phyloP scores from a whole-genome alignment of 768 basidiomycete species.

The Boletales sp. region DNA sequence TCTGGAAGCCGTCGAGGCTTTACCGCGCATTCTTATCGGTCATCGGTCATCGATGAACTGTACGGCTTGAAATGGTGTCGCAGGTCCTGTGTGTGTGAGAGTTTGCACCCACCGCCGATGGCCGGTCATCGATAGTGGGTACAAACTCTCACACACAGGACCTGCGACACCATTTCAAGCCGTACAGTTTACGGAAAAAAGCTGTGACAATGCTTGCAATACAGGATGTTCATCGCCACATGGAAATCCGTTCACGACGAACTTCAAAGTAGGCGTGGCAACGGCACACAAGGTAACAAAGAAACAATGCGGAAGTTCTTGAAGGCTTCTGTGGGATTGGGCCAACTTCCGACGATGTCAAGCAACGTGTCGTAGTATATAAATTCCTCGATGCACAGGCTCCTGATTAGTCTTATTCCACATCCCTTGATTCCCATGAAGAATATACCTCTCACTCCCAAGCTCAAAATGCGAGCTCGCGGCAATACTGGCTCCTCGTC shows the following conservation, averaged over 20 bases:
- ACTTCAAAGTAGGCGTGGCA: not conserved
- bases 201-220: not conserved
- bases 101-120: not conserved
- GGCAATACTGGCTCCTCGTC: not conserved
- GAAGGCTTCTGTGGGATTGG: too few species aligned
- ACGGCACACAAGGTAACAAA: conserved; percentile 1
- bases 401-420: not conserved
- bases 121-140: too few species aligned
- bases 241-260: too few species aligned
- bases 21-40: too few species aligned
- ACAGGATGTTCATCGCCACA: not conserved
- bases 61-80: not conserved
- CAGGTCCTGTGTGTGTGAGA: conserved; percentile 1
- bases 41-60: too few species aligned
- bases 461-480: not conserved
- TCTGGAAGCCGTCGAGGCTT: too few species aligned
- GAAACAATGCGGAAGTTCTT: not conserved
- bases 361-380: conserved; percentile 3
- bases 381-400: not conserved
- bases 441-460: not conserved
- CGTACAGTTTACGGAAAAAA: not conserved
- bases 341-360: not conserved
- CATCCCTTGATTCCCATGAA: not conserved
- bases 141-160: not conserved
- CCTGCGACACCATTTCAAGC: not conserved